Conservation (phyloP, 148 eudicot species). For the Rhododendron mucronatum region DNA sequence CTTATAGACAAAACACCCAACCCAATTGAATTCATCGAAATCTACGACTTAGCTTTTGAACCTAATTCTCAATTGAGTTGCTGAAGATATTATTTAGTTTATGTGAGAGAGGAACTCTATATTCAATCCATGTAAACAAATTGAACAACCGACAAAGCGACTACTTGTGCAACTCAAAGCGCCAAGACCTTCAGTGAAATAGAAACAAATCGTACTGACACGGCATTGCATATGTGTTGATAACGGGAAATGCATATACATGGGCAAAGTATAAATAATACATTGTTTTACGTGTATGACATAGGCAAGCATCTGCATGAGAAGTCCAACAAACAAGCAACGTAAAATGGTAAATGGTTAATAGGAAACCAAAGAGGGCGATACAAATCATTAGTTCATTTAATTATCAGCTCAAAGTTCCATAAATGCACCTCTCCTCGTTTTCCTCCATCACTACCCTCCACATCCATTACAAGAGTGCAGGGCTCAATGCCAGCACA, state of each 20-base stretch:
- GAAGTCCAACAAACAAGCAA: not conserved
- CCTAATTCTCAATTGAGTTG: not conserved
- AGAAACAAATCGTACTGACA: not conserved
- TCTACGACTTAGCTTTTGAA: not conserved
- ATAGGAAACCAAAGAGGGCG: not conserved
- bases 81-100: not conserved
- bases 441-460: constrained; percentile 99
- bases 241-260: not conserved
- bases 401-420: not conserved
- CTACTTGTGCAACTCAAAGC: not conserved
- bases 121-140: not conserved
- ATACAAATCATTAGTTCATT: not conserved
- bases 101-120: not conserved
- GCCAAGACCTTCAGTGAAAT: not conserved
- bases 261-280: not conserved
- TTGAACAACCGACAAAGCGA: not conserved
- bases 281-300: not conserved
- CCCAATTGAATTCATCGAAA: not conserved
- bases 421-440: constrained; percentile 73
- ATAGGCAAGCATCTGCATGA: not conserved
- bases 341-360: not conserved
- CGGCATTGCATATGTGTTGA: not conserved
- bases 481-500: constrained; percentile 91
- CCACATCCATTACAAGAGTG: constrained; percentile 97
- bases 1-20: not conserved